phyloP scores from a whole-genome alignment of 306 rosid genomes.

The Lathyrus tuberosus region DNA sequence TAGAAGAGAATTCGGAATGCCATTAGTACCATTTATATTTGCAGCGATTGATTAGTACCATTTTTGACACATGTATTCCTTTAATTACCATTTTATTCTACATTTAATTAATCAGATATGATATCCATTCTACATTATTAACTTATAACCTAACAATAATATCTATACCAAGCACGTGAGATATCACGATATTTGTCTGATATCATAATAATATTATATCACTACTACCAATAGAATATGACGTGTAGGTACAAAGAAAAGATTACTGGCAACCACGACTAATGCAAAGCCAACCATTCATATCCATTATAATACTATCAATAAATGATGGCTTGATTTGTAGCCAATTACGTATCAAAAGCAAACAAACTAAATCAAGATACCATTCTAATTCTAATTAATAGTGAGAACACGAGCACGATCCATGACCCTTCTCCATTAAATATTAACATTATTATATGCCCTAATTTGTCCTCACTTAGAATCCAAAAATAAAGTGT shows the following conservation, averaged over 20 bases:
- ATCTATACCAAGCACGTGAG: too few species aligned
- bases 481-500: neutral
- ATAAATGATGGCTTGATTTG: constrained; percentile 21
- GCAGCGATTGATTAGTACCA: too few species aligned
- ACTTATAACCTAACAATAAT: too few species aligned
- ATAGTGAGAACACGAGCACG: constrained; percentile 40
- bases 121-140: too few species aligned
- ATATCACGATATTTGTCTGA: too few species aligned
- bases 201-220: neutral
- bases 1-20: too few species aligned
- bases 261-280: constrained; percentile 46
- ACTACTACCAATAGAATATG: constrained; percentile 49
- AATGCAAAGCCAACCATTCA: constrained; percentile 51
- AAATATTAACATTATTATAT: neutral
- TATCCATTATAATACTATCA: constrained; percentile 13
- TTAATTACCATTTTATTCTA: too few species aligned
- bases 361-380: constrained; percentile 37
- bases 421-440: neutral
- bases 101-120: too few species aligned
- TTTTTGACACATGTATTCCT: too few species aligned
- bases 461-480: neutral
- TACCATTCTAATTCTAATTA: constrained; percentile 42
- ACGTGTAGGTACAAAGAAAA: constrained; percentile 37
- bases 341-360: constrained; percentile 8
- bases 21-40: too few species aligned